phyloP scores from a whole-genome alignment of 768 basidiomycete species.

The Rhizopogon roseolus region DNA sequence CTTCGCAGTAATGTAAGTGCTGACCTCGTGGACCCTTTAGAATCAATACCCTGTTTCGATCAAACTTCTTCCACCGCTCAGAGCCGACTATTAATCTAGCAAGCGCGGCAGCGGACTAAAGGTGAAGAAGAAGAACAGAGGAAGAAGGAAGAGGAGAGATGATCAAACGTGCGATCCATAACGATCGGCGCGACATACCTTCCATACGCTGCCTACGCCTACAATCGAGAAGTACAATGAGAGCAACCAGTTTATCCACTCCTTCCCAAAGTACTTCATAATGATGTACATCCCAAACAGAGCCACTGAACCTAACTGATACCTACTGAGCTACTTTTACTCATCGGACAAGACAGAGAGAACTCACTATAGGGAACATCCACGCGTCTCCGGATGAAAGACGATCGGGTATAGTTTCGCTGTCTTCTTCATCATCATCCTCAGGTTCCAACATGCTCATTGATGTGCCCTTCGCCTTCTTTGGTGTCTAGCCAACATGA shows the following conservation, averaged over 20 bases:
- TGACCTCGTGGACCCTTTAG: slow-evolving; percentile 43
- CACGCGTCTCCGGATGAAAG: slow-evolving; percentile 68
- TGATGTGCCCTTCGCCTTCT: not conserved
- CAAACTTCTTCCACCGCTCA: slow-evolving; percentile 53
- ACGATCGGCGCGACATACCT: slow-evolving; percentile 35
- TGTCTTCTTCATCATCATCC: slow-evolving; percentile 51
- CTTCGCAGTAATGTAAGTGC: not conserved
- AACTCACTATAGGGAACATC: slow-evolving; percentile 69
- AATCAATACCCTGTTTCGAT: slow-evolving; percentile 38
- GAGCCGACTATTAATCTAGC: slow-evolving; percentile 44
- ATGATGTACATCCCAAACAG: slow-evolving; percentile 66
- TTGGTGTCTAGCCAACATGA: not conserved
- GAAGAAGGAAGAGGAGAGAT: not conserved
- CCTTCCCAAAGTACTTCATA: slow-evolving; percentile 71
- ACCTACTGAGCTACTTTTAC: not conserved
- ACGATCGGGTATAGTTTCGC: slow-evolving; percentile 54
- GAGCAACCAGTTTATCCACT: slow-evolving; percentile 80
- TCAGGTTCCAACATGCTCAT: slow-evolving; percentile 25
- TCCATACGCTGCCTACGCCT: slow-evolving; percentile 66
- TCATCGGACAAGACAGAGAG: not conserved
- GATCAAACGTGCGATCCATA: not conserved
- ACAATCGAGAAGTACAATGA: slow-evolving; percentile 70
- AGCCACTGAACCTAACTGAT: slow-evolving; percentile 64
- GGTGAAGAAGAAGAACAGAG: not conserved
- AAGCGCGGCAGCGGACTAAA: slow-evolving; percentile 49